Evolutionary conservation across 2,329 filamentous ascomycete genomes (phyloP), one percentile per base, ranked within the genome.

Genomic region (Penicillium sp.): DNA sequence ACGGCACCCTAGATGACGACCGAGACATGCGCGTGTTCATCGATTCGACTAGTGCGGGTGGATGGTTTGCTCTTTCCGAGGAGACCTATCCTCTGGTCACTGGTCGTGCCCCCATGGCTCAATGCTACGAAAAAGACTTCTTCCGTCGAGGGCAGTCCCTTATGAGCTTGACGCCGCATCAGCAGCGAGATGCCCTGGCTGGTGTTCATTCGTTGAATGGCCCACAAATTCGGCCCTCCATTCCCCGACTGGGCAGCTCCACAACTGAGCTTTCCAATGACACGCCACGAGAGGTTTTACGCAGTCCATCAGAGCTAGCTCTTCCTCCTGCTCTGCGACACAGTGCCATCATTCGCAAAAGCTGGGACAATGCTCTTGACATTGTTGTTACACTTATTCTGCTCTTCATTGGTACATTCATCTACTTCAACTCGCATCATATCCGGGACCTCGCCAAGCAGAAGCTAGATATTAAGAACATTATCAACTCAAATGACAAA

Each of bases 31-130:
- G 85, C 55, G 87, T 97, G 0, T 96, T 95, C 69, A 83, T 98
- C 58, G 96, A 97, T 71, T 89, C 88, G 64, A 97, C 93, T 1
- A 85, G 90, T 55, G 80, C 82, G n/a, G 93, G 93, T 29, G 90
- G 90, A 59, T 98, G 93, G 92, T 99, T 93, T 73, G 95, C 93
- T 31, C 83, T 98, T 76, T 97, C 93, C 1, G 93, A 96, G 57
- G 83, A 82, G 42, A 87, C 87, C 9, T 98, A 97, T 67, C 95
- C 95, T 3, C 83, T 93, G 10, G 91, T 96, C 27, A 88, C 93
- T 23, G 85, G 91, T 53, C 88, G 83, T 42, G 86, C 86, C 4
- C 77, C 80, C 25, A 76, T 78, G 61, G 86, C 86, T 9, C 75
- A 80, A 53, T 86, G 82, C 68, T 86, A 86, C 62, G 78, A 80